phyloP scores from a whole-genome alignment of 176 grass and related monocot genomes.

The Lolium multiflorum region DNA sequence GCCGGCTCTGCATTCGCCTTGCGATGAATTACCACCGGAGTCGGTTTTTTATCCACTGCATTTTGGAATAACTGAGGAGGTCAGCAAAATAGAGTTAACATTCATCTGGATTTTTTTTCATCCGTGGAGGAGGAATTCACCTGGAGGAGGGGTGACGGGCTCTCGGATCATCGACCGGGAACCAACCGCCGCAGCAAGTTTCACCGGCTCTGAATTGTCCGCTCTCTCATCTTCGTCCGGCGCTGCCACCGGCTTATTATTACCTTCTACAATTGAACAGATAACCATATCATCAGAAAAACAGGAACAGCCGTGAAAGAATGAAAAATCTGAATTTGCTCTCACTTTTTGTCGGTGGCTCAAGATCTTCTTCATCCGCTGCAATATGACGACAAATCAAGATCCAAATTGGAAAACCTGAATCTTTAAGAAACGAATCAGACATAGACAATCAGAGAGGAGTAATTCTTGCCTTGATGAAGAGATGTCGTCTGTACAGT shows the following conservation, averaged over 20 bases:
- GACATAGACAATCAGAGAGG: neutral
- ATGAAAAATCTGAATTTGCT: neutral
- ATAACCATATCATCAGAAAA: neutral
- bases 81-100: constrained; percentile 6
- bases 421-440: constrained; percentile 28
- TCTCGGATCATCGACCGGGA: constrained; percentile 45
- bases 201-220: constrained; percentile 29
- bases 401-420: constrained; percentile 16
- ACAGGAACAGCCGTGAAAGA: neutral
- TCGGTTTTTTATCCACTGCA: constrained; percentile 61
- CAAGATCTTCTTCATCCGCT: constrained; percentile 44
- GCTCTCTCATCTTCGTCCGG: constrained; percentile 18
- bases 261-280: constrained; percentile 21
- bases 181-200: constrained; percentile 39
- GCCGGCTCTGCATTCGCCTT: constrained; percentile 40
- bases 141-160: constrained; percentile 45
- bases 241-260: neutral
- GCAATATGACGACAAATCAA: constrained; percentile 11
- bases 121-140: constrained; percentile 41
- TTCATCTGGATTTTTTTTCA: constrained; percentile 20
- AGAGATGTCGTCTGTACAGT: neutral
- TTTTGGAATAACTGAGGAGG: constrained; percentile 18
- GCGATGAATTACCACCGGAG: constrained; percentile 51
- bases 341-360: constrained; percentile 50
- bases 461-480: constrained; percentile 51